These are phyloP conservation scores for Clonostachys solani DNA, from an alignment of 2,329 filamentous ascomycete species.

Conservation along the genomic window DNA sequence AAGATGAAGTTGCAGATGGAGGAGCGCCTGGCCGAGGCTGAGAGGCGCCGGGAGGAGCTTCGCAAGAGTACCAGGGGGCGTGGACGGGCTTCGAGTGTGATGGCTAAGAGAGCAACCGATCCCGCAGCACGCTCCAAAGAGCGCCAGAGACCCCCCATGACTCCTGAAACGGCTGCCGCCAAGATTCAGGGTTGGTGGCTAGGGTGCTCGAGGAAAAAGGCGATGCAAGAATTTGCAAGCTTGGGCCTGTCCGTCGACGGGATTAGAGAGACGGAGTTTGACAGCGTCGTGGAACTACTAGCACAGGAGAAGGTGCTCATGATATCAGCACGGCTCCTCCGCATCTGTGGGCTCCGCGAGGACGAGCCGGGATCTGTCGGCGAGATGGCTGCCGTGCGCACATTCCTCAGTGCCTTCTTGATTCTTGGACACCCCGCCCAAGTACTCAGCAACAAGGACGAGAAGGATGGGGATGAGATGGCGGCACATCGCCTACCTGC, in stretches of 20 bases:
- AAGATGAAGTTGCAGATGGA: slow-evolving; percentile 72
- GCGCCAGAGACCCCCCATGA: slow-evolving; percentile 38
- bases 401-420: slow-evolving; percentile 75
- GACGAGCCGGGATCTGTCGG: slow-evolving; percentile 57
- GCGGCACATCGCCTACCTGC: slow-evolving; percentile 24
- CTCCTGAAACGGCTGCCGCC: slow-evolving; percentile 56
- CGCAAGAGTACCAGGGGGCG: slow-evolving; percentile 48
- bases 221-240: slow-evolving; percentile 61
- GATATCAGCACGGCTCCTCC: slow-evolving; percentile 62
- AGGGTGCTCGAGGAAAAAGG: slow-evolving; percentile 48
- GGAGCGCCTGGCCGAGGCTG: slow-evolving; percentile 73
- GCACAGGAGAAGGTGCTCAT: slow-evolving; percentile 62
- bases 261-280: slow-evolving; percentile 67
- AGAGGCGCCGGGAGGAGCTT: slow-evolving; percentile 64
- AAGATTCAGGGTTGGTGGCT: slow-evolving; percentile 72
- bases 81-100: slow-evolving; percentile 47
- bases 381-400: slow-evolving; percentile 68
- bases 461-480: slow-evolving; percentile 33
- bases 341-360: slow-evolving; percentile 66
- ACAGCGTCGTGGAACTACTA: slow-evolving; percentile 66
- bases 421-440: slow-evolving; percentile 76
- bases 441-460: slow-evolving; percentile 72
- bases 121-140: slow-evolving; percentile 45
- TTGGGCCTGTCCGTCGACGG: slow-evolving; percentile 67
- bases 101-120: slow-evolving; percentile 43